Evolutionary conservation across 116 monocot genomes (phyloP), one percentile per base, ranked within the genome.

Genomic region (Iris pallida): DNA sequence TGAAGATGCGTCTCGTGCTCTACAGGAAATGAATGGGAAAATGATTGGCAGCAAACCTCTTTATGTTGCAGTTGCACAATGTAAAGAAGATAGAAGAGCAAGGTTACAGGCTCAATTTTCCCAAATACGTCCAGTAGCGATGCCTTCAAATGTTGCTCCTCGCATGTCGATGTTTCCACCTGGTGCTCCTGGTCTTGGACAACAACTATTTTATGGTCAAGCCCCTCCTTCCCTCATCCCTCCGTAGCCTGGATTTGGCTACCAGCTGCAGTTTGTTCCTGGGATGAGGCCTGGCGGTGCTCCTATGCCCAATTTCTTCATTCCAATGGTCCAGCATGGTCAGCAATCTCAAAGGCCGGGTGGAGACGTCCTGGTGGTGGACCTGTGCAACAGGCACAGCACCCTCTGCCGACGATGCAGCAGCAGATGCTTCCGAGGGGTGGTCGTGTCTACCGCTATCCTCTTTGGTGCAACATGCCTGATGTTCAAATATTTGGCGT

Each of bases 181-280:
- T 19, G 89, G 89, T 71, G 82, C 76, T 57, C 92, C 84, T 57
- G 86, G 86, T 56, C 13, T 94, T 63, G 87, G 82, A 2, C 90
- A 90, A 47, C 92, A 85, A 20, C 45, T 96, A 13, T 92, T 96
- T 68, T 96, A 89, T n/a, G n/a, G n/a, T n/a, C n/a, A n/a, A n/a
- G n/a, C n/a, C n/a, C n/a, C n/a, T n/a, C n/a, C n/a, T n/a, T 68
- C 86, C 20, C 77, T 96, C 53, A 82, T 92, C 51, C 79, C 89
- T 61, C 79, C 80, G 53, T n/a, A n/a, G n/a, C n/a, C n/a, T n/a
- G n/a, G n/a, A 44, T 83, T 79, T 79, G 83, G 79, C 30, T 83
- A 71, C 61, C 83, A 83, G 68, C 83, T 74, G 52, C 83, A 78
- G 48, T 75, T 83, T 78, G 66, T 83, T 48, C 83, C 75, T 71